Evolutionary conservation across 2,329 filamentous ascomycete genomes (phyloP).

Genomic region (Epichloe coenophiala): DNA sequence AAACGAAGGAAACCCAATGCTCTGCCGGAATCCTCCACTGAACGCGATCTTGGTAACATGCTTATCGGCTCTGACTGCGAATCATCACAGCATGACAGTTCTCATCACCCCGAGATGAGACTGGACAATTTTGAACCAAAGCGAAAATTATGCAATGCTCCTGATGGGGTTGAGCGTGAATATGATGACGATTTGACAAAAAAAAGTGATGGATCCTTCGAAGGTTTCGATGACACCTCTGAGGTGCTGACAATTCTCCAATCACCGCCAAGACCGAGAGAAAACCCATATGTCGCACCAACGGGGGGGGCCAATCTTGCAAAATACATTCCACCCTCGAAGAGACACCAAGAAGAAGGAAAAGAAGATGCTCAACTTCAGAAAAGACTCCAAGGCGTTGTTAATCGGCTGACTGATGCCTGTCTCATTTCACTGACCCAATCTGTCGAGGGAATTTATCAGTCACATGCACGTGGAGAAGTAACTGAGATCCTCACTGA

Average conservation of each 20-base stretch:
- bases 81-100: not conserved
- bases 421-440: constrained; percentile 75
- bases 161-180: not conserved
- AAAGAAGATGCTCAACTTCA: constrained; percentile 58
- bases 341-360: constrained; percentile 43
- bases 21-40: constrained; percentile 4
- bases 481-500: constrained; percentile 73
- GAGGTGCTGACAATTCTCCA: constrained; percentile 12
- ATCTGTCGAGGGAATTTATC: constrained; percentile 73
- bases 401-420: constrained; percentile 87
- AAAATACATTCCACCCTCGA: constrained; percentile 84
- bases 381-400: constrained; percentile 70
- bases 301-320: constrained; percentile 27
- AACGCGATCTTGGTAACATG: not conserved
- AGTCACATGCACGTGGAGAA: constrained; percentile 71
- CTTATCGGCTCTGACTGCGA: not conserved
- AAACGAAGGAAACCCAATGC: constrained; percentile 28
- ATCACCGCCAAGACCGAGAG: constrained; percentile 39
- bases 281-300: constrained; percentile 85
- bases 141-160: not conserved
- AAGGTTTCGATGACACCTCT: constrained; percentile 22
- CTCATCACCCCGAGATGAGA: not conserved
- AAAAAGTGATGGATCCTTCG: constrained; percentile 21
- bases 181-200: not conserved
- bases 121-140: not conserved